Evolutionary conservation across 75 land plant species (phyloP), one percentile per base, ranked within the genome.

Genomic region (Ceratopteris richardii): DNA sequence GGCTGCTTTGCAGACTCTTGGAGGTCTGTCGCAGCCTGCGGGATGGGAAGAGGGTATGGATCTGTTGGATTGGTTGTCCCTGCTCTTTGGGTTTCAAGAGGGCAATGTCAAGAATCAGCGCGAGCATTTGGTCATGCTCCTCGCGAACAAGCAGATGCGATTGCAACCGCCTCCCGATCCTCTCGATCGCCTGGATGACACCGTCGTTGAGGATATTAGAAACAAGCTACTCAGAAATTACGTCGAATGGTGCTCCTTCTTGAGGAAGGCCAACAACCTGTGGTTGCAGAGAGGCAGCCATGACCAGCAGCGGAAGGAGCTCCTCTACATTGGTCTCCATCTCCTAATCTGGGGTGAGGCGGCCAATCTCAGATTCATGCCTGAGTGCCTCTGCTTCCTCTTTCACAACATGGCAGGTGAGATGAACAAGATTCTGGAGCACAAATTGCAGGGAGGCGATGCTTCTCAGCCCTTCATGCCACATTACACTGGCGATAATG

Each of bases 261-360:
- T 90, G 22, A 17, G 50, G 18, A 46, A 46, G 17, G 17, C 18
- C 22, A 46, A 46, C 46, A 72, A 75, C 36, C 33, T 84, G 29
- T 64, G 73, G 80, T 40, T 67, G 0, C 65, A 72, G 17, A 52
- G 44, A 19, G 51, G 62, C 52, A 21, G 27, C 48, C 23, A 10
- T 21, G 50, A 46, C 13, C 22, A 46, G 17, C 4, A 18, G 50
- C 80, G 83, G 17, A 60, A 76, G 30, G 90, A 92, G 63, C 66
- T 92, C 11, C 67, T 92, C 6, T 88, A 92, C 63, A 66, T 76
- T 21, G 68, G 76, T 22, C 86, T 92, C 30, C 88, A 77, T 57
- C 73, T 92, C 20, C 74, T 92, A 3, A 70, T 88, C 22, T 92
- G 97, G 97, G 97, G 97, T 20, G 97, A 92, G 72, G 77, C 94